Base-by-base conservation (phyloP, 192 early-diverging fungal species). In the Rhizophagus clarus region DNA sequence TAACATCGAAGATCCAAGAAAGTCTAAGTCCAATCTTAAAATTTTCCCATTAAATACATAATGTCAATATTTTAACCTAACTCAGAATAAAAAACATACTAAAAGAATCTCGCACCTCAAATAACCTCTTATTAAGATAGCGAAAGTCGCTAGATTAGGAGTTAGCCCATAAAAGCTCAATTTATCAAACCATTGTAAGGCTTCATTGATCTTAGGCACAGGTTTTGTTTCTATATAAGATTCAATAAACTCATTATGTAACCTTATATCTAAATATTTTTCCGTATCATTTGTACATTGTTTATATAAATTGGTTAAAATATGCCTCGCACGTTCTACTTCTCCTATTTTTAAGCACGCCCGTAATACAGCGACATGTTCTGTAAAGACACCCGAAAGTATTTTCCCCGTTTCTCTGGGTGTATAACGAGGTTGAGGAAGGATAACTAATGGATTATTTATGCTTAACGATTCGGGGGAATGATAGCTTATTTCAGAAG, bases 201-300 rank as follows among this genome's bases (percentile, higher is more conserved):
- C 92, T 45, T 87, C 84, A 15, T 84, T 83, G 31, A 87, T 71
- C 29, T 42, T 66, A 8, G 93, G 89, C 15, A 34, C 3, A 0
- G 74, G 82, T 3, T 89, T 87, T 31, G 80, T 86, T n/a, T 82
- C 81, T 67, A 93, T 81, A 63, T 94, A 89, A 11, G 90, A 92
- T 64, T 92, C 89, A n/a, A 98, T 83, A 42, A 98, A 94, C 45
- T 93, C 90, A 82, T 98, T 98, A 82, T 96, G 89, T 56, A 96
- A 85, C 17, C 87, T 84, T 15, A 89, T 92, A 49, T 95, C 92
- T 5, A 89, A 90, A 15, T 90, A 82, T 34, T 92, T 84, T 45
- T 85, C 79, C 93, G 95, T 94, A 66, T 94, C 94, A 32, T 86
- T 85, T 4, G 91, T 86, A 77, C 93, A 90, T 74, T 87, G 85